Percentiles rank a stretch among this genome's conserved stretches.
Conservation (phyloP, 176 grass and related monocot species). For the Cenchrus fungigraminus region DNA sequence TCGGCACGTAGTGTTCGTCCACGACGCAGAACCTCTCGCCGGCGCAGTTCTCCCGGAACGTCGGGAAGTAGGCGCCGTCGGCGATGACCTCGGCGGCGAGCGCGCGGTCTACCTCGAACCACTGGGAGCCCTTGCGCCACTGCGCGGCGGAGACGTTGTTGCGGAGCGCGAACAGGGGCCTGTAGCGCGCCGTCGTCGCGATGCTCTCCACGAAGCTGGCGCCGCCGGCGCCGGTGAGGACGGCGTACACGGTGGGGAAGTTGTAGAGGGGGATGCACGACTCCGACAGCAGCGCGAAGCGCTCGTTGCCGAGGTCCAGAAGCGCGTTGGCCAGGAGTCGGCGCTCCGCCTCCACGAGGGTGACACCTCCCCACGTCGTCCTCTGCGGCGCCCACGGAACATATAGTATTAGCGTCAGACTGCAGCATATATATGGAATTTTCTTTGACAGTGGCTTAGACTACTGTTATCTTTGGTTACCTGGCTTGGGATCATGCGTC, state of each 20-base stretch:
- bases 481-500: slow-evolving; percentile 72
- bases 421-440: too few species aligned
- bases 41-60: slow-evolving; percentile 55
- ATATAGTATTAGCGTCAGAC: too few species aligned
- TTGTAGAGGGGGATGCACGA: slow-evolving; percentile 65
- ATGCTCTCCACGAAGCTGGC: slow-evolving; percentile 62
- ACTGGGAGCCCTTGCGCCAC: slow-evolving; percentile 79
- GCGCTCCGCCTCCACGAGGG: slow-evolving; percentile 61
- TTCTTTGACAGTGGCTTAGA: too few species aligned
- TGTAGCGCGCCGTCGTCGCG: slow-evolving; percentile 45
- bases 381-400: slow-evolving; percentile 24
- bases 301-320: slow-evolving; percentile 64
- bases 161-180: slow-evolving; percentile 10
- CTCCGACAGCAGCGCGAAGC: slow-evolving; percentile 61
- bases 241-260: slow-evolving; percentile 38
- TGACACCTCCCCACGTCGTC: slow-evolving; percentile 59
- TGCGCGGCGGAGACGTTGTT: slow-evolving; percentile 25
- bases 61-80: slow-evolving; percentile 64
- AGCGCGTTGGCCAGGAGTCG: slow-evolving; percentile 70
- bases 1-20: slow-evolving; percentile 76
- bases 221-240: slow-evolving; percentile 38
- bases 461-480: slow-evolving; percentile 26
- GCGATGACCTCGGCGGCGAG: slow-evolving; percentile 39
- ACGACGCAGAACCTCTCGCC: slow-evolving; percentile 24
- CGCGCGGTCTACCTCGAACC: slow-evolving; percentile 67